A percentile compares a stretch with the other conserved stretches of the same genome.
Evolutionary conservation across 2,329 filamentous ascomycete genomes (phyloP).

Genomic region (Scedosporium boydii): DNA sequence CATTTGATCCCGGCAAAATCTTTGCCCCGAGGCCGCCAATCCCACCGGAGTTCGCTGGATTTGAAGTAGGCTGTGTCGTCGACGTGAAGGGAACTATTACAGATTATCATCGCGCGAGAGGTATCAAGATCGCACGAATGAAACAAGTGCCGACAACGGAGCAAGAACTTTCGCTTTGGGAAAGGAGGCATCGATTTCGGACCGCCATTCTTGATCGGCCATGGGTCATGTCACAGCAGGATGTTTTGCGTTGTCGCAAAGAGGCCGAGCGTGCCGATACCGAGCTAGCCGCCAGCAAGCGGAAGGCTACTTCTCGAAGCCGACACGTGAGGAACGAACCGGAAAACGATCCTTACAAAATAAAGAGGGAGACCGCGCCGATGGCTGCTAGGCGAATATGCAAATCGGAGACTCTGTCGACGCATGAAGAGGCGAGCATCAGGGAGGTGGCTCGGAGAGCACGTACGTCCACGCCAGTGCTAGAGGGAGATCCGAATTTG

Average conservation of each 20-base stretch:
- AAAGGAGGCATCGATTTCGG: conserved; percentile 40
- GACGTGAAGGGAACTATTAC: conserved; percentile 46
- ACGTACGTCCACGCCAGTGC: too few relatives aligned
- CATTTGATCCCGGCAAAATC: neutral
- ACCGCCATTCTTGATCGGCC: conserved; percentile 37
- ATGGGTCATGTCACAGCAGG: conserved; percentile 43
- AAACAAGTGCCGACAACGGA: conserved; percentile 38
- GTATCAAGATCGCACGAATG: conserved; percentile 44
- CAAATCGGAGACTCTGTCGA: neutral
- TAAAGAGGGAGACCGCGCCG: conserved; percentile 1
- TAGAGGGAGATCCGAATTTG: too few relatives aligned
- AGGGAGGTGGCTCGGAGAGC: too few relatives aligned
- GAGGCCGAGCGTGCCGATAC: conserved; percentile 27
- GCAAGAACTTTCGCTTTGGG: conserved; percentile 51
- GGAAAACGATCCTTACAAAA: conserved; percentile 12
- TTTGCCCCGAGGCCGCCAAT: neutral
- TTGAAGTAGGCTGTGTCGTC: conserved; percentile 45
- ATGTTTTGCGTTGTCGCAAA: conserved; percentile 39
- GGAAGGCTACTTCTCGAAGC: conserved; percentile 5
- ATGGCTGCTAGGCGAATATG: neutral
- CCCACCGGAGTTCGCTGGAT: conserved; percentile 15
- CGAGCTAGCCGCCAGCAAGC: conserved; percentile 10
- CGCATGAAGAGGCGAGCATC: too few relatives aligned
- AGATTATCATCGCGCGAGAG: conserved; percentile 36
- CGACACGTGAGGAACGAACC: conserved; percentile 10